Evolutionary conservation across 805 yeast genomes (phyloP), one percentile per base, ranked within the genome.

Genomic region (Nakazawaea laoshanensis): DNA sequence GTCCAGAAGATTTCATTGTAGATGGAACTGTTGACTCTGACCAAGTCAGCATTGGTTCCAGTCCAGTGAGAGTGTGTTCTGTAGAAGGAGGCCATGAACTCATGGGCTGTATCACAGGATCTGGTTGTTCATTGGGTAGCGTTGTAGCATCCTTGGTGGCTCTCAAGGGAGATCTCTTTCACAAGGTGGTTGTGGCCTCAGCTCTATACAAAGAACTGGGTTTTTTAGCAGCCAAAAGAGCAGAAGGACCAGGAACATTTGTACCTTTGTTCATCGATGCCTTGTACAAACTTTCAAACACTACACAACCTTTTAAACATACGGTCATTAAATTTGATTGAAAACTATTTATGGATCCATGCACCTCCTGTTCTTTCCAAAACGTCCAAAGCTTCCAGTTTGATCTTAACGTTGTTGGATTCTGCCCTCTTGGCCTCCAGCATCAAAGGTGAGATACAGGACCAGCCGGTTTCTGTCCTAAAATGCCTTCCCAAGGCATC

Each of bases 51-150:
- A 10, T 20, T 20, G 10, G 22, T 20, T 20, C 10, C 22, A 10
- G 22, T 7, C 22, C 44, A 11, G 60, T 58, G n/a, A 48, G 52
- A 17, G 51, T 53, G 3, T 48, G 46, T 3, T 43, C 48, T 3
- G 48, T 76, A 4, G 37, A 45, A 7, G 89, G 88, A 5, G 86
- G 92, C 1, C 66, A 72, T 42, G 54, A 55, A 14, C 43, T 75
- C 12, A 76, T 85, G 80, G 77, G 78, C 0, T 50, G 58, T 8
- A 69, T 85, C 4, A 85, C 95, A 0, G 95, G 94, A 1, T 63
- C 87, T 2, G 95, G 95, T 0, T 86, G 95, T 41, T 71, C 89
- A 0, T 55, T 86, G 24, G 94, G 94, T 2, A 74, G 87, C 28
- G 67, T 73, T 0, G 72, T 85, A 33, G 77, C 82, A 1, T 61